These are phyloP conservation scores for Plasmopara viticola DNA, from an alignment of 352 stramenopile species.

Conservation along the genomic window DNA sequence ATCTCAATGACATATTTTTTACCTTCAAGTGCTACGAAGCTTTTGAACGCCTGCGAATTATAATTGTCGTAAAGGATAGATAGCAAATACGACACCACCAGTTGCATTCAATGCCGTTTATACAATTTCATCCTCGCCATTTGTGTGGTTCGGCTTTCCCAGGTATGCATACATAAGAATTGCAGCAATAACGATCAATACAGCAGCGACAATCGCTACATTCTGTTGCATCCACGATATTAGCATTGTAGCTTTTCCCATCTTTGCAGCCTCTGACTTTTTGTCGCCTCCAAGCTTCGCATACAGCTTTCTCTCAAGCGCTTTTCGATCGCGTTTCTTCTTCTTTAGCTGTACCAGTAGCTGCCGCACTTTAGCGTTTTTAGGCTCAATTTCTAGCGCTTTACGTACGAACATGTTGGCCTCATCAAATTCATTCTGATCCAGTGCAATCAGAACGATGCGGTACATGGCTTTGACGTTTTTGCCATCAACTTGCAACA, in stretches of 20 bases:
- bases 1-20: too few species aligned
- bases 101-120: too few species aligned
- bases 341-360: conserved; percentile 58
- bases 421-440: conserved; percentile 70
- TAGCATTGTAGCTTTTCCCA: conserved; percentile 8
- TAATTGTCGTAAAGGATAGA: conserved; percentile 1
- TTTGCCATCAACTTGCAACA: conserved; percentile 59
- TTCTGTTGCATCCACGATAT: conserved; percentile 29
- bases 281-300: conserved; percentile 45
- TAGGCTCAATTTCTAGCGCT: conserved; percentile 56
- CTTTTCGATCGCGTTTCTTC: conserved; percentile 60
- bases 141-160: conserved; percentile 46
- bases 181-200: conserved; percentile 45
- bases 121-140: conserved; percentile 6
- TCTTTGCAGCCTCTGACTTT: conserved; percentile 4
- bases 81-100: too few species aligned
- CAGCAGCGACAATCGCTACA: conserved; percentile 32
- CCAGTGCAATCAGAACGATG: conserved; percentile 57
- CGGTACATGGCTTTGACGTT: conserved; percentile 83
- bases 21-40: not conserved
- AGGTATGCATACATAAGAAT: conserved; percentile 56
- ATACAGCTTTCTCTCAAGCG: conserved; percentile 59
- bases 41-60: conserved; percentile 5
- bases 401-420: conserved; percentile 50
- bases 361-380: conserved; percentile 59